phyloP scores from a whole-genome alignment of 2,329 filamentous ascomycete genomes.

The Fusarium sp. region DNA sequence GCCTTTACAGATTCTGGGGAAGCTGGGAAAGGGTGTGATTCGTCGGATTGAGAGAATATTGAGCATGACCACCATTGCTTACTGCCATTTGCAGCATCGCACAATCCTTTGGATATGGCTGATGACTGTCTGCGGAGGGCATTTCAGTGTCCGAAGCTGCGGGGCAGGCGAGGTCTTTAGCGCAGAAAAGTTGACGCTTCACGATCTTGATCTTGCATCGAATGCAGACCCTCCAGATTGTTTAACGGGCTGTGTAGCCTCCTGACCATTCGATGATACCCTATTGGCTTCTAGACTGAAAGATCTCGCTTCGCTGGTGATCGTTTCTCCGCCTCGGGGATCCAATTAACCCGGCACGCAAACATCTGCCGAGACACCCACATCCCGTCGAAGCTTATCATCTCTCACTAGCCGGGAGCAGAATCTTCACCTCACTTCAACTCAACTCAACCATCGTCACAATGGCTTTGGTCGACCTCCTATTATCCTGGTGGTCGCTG shows the following conservation, averaged over 20 bases:
- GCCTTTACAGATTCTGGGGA: slow-evolving; percentile 10
- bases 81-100: not conserved
- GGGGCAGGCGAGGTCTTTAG: slow-evolving; percentile 21
- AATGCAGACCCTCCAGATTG: not conserved
- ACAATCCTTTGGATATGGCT: slow-evolving; percentile 3
- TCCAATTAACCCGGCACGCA: not conserved
- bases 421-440: not conserved
- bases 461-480: slow-evolving; percentile 51
- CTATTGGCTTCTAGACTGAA: not conserved
- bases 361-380: not conserved
- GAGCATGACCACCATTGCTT: not conserved
- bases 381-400: slow-evolving; percentile 2
- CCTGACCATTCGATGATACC: not conserved
- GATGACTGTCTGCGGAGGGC: slow-evolving; percentile 3
- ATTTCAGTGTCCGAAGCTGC: slow-evolving; percentile 26
- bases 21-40: slow-evolving; percentile 10
- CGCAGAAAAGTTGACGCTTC: slow-evolving; percentile 2
- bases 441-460: not conserved
- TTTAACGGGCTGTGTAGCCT: not conserved
- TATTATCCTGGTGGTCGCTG: slow-evolving; percentile 64
- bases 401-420: not conserved
- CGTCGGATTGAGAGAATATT: not conserved
- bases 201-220: not conserved
- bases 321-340: not conserved
- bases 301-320: not conserved